Base-by-base conservation (phyloP, 805 yeast species). In the Lachancea mirantina region DNA sequence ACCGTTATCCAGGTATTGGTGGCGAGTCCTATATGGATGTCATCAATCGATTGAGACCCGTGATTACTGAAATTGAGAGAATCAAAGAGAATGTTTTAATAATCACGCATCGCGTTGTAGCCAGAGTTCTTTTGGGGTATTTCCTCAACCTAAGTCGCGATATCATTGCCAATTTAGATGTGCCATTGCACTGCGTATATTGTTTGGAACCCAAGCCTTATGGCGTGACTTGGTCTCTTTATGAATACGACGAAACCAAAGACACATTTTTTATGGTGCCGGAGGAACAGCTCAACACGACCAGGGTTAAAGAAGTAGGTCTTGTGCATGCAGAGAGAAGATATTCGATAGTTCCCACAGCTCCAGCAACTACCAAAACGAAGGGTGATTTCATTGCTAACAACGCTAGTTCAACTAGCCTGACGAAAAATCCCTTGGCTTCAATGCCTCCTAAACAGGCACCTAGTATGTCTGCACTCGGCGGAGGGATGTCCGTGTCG, bases 11-110 rank as follows among this genome's bases (percentile, higher is more conserved):
- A 1, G 98, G 98, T 4, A 83, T 85, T 30, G 96, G 97, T 6
- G 98, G 98, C 11, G 98, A 89, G 58, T 83, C 95, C 0, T 89
- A 89, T 47, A 62, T 89, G 45, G 97, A 89, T 59, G 98, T 92
- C 8, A 80, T 92, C 50, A 84, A 87, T 44, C 68, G 98, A 41
- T 67, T 89, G 36, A 69, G 94, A 39, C 94, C 96, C 1, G 74
- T 89, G 13, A 89, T 89, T 41, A 85, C 85, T 8, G 98, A 89
- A 56, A 73, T 92, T 30, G 98, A 89, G 55, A 68, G 98, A 43
- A 84, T 94, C 26, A 80, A 84, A 7, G 94, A 85, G 47, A 94
- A 88, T 55, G 73, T 85, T 20, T 60, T 88, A 28, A 70, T 89
- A 14, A 72, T 89, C 0, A 78, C 95, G 2, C 98, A 89, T 55